phyloP scores from a whole-genome alignment of 2,329 filamentous ascomycete genomes.

The Microsporum ferrugineum region DNA sequence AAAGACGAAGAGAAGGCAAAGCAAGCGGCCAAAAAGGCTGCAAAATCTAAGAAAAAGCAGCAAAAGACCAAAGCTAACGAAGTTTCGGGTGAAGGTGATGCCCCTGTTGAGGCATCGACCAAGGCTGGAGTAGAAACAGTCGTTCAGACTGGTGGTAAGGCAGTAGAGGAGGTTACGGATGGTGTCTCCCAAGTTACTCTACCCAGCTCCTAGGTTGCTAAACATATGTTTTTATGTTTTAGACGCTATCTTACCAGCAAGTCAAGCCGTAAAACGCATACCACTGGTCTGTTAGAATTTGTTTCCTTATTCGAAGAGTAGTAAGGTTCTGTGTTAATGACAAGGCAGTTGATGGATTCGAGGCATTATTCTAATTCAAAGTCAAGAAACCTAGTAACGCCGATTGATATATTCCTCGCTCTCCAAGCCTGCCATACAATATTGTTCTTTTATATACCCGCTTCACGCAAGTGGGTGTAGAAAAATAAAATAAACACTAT shows the following conservation, averaged over 20 bases:
- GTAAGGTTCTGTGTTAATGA: neutral
- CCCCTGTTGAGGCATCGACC: slow-evolving; percentile 25
- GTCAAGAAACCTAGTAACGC: neutral
- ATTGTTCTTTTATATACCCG: neutral
- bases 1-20: slow-evolving; percentile 49
- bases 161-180: slow-evolving; percentile 31
- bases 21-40: slow-evolving; percentile 26
- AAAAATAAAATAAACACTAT: neutral
- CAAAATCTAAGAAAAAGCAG: slow-evolving; percentile 12
- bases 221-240: neutral
- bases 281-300: too few species aligned
- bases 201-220: slow-evolving; percentile 25
- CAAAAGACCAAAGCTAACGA: slow-evolving; percentile 5
- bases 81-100: slow-evolving; percentile 2
- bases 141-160: slow-evolving; percentile 22
- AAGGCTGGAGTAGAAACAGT: slow-evolving; percentile 24
- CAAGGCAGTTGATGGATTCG: neutral
- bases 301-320: neutral
- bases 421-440: neutral
- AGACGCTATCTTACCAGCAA: neutral
- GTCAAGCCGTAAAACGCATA: neutral
- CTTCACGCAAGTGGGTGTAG: neutral
- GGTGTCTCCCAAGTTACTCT: slow-evolving; percentile 34
- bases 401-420: neutral
- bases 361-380: neutral